A percentile compares a stretch with the other conserved stretches of the same genome.
Conservation (phyloP, 441 rosid species). For the Kokia cookei region DNA sequence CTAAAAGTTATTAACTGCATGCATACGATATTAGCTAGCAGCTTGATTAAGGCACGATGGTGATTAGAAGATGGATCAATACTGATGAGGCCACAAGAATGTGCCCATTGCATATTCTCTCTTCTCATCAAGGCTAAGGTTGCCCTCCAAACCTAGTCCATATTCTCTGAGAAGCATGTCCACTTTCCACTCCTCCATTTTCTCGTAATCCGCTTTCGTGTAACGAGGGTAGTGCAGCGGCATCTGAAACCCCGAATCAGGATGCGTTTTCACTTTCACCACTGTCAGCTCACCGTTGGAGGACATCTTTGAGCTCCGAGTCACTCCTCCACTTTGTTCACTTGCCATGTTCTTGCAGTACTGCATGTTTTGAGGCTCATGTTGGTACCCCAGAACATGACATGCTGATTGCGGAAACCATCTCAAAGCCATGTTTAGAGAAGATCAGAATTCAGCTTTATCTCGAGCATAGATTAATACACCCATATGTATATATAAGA, state of each 20-base stretch:
- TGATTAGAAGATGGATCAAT: slow-evolving; percentile 11
- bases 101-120: slow-evolving; percentile 60
- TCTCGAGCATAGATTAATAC: neutral
- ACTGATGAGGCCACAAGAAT: slow-evolving; percentile 51
- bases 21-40: neutral
- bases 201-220: slow-evolving; percentile 48
- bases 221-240: slow-evolving; percentile 67
- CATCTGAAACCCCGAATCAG: slow-evolving; percentile 34
- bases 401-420: slow-evolving; percentile 51
- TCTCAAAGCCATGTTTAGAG: slow-evolving; percentile 24
- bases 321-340: neutral
- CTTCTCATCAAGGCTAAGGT: slow-evolving; percentile 31
- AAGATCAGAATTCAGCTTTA: neutral
- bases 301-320: neutral
- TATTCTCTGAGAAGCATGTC: slow-evolving; percentile 54
- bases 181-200: slow-evolving; percentile 75
- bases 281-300: neutral
- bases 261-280: neutral
- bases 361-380: neutral
- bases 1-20: neutral
- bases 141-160: slow-evolving; percentile 46
- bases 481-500: neutral
- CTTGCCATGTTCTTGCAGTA: neutral
- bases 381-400: slow-evolving; percentile 27
- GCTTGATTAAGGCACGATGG: slow-evolving; percentile 18